A percentile compares a stretch with the other conserved stretches of the same genome.
phyloP scores from a whole-genome alignment of 2,329 filamentous ascomycete genomes.

The Botryotinia calthae region DNA sequence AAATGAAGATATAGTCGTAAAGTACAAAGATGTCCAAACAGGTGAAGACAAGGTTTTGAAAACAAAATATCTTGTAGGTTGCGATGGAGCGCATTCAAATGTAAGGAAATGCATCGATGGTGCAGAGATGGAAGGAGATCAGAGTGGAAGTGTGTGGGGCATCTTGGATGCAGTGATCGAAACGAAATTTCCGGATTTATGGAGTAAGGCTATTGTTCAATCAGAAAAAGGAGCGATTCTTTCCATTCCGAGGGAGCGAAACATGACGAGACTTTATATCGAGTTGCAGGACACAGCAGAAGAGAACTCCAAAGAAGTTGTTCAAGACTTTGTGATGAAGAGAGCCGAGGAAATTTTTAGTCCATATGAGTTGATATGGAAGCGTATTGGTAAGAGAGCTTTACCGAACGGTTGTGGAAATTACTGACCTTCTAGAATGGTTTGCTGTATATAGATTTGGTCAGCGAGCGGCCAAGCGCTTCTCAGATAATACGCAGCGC shows the following conservation, averaged over 20 bases:
- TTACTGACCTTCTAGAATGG: conserved; percentile 61
- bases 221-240: conserved; percentile 56
- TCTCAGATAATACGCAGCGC: conserved; percentile 49
- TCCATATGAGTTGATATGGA: conserved; percentile 57
- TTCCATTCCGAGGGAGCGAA: conserved; percentile 61
- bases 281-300: conserved; percentile 52
- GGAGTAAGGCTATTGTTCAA: conserved; percentile 56
- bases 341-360: conserved; percentile 60
- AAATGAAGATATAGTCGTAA: conserved; percentile 36
- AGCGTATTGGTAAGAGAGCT: conserved; percentile 72
- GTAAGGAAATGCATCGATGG: conserved; percentile 52
- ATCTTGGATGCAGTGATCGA: conserved; percentile 48
- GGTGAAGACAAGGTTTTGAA: conserved; percentile 53
- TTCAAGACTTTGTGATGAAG: conserved; percentile 69
- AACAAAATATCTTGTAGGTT: conserved; percentile 65
- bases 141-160: conserved; percentile 56
- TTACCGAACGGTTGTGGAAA: conserved; percentile 28
- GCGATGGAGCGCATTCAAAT: conserved; percentile 53
- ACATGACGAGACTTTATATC: conserved; percentile 62
- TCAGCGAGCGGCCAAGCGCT: conserved; percentile 57
- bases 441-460: conserved; percentile 59
- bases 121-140: conserved; percentile 57
- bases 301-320: conserved; percentile 41
- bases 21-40: conserved; percentile 53
- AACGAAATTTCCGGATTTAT: conserved; percentile 57